A percentile compares a stretch with the other conserved stretches of the same genome.
Evolutionary conservation across 2,329 filamentous ascomycete genomes (phyloP).

Genomic region (Hypoxylon sp.): DNA sequence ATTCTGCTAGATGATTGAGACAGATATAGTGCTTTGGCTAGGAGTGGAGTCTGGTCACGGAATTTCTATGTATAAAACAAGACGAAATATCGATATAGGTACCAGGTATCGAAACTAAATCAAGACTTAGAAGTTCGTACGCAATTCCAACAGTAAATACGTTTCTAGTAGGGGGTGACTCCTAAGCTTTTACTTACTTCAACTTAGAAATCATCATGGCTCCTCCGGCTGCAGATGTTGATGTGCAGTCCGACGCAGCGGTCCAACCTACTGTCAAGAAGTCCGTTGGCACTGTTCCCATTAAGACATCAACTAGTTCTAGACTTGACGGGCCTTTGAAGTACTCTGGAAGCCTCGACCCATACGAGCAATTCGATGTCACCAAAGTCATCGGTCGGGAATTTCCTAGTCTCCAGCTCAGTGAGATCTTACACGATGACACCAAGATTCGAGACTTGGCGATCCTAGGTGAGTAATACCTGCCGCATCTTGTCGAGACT

Average conservation of each 20-base stretch:
- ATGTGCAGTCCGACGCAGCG: conserved; percentile 27
- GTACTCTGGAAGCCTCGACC: conserved; percentile 59
- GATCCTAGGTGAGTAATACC: conserved; percentile 34
- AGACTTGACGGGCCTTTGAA: conserved; percentile 56
- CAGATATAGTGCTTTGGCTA: conserved; percentile 15
- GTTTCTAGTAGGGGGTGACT: not conserved
- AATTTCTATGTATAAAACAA: conserved; percentile 22
- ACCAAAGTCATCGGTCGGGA: conserved; percentile 55
- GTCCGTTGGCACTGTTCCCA: conserved; percentile 18
- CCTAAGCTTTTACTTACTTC: not conserved
- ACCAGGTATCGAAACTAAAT: not conserved
- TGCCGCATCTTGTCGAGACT: not conserved
- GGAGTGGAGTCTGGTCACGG: conserved; percentile 14
- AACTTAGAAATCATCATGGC: conserved; percentile 26
- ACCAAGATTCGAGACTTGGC: conserved; percentile 51
- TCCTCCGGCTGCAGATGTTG: conserved; percentile 37
- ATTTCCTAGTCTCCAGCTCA: conserved; percentile 51
- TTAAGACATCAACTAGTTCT: conserved; percentile 56
- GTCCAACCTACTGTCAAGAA: conserved; percentile 28
- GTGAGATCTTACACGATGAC: conserved; percentile 52
- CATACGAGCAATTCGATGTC: conserved; percentile 54
- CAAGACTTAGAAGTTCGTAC: not conserved
- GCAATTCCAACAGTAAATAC: not conserved
- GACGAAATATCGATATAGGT: conserved; percentile 4
- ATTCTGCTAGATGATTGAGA: conserved; percentile 32